A percentile compares a stretch with the other conserved stretches of the same genome.
Evolutionary conservation across 179 eudicot genomes (phyloP).

Genomic region (Patellifolia procumbens): DNA sequence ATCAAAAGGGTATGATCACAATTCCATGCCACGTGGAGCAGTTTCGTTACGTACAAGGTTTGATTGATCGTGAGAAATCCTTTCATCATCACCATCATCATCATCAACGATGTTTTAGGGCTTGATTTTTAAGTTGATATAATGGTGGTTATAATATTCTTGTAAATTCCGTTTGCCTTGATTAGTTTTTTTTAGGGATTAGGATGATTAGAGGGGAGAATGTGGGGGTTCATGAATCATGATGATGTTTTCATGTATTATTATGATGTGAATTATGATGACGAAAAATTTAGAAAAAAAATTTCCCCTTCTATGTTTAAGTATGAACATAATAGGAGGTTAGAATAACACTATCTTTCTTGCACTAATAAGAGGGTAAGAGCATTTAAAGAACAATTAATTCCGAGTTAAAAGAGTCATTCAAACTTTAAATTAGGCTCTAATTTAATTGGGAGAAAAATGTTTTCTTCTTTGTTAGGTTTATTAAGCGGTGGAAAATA

Average conservation of each 20-base stretch:
- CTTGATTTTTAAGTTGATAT: constrained; percentile 33
- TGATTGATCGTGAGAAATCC: constrained; percentile 56
- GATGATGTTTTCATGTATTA: constrained; percentile 5
- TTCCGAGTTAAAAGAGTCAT: no score
- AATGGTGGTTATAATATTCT: constrained; percentile 15
- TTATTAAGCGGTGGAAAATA: no score
- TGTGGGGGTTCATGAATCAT: neutral
- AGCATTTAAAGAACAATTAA: no score
- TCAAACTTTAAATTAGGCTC: no score
- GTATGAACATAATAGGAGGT: no score
- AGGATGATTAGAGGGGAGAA: neutral
- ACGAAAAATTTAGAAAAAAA: neutral
- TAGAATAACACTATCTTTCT: no score
- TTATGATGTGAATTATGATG: constrained; percentile 2
- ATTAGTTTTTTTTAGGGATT: neutral
- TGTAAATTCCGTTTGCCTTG: constrained; percentile 3
- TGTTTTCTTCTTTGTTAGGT: no score
- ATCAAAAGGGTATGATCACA: constrained; percentile 73
- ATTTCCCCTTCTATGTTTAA: no score
- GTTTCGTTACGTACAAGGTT: constrained; percentile 53
- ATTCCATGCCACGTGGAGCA: constrained; percentile 82
- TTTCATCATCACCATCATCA: constrained; percentile 23
- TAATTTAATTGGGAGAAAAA: no score
- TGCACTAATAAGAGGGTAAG: no score
- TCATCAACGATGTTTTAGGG: constrained; percentile 54